Conservation (phyloP, 495 filamentous ascomycete genomes). For the Aspergillus hancockii region DNA sequence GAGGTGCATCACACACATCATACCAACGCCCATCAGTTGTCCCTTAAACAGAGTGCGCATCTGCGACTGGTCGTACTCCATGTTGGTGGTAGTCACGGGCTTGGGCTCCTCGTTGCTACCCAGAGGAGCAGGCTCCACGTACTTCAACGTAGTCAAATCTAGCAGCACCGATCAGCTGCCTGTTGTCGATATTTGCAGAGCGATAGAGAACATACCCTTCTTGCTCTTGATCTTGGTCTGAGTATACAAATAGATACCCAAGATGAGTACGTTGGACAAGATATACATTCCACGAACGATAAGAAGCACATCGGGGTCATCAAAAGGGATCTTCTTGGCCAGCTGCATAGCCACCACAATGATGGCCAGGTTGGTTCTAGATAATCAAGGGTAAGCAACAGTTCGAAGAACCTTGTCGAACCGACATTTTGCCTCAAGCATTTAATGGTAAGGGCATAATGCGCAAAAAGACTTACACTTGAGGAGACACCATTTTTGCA, state of each 20-base stretch:
- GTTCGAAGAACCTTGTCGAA: neutral
- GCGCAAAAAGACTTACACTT: constrained; percentile 36
- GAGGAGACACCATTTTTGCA: constrained; percentile 50
- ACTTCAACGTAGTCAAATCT: constrained; percentile 98
- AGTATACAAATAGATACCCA: constrained; percentile 79
- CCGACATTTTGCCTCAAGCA: neutral
- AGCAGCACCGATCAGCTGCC: constrained; percentile 3
- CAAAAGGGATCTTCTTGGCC: constrained; percentile 93
- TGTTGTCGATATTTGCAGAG: neutral
- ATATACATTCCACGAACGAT: constrained; percentile 80
- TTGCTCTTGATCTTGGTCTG: constrained; percentile 84
- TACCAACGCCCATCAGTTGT: constrained; percentile 91
- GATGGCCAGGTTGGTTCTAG: constrained; percentile 87
- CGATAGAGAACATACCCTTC: constrained; percentile 66
- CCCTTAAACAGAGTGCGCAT: constrained; percentile 78
- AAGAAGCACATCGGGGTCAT: constrained; percentile 84
- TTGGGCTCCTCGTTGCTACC: constrained; percentile 90
- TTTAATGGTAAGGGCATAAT: neutral
- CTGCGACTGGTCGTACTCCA: constrained; percentile 88
- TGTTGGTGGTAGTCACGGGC: constrained; percentile 91
- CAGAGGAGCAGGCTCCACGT: constrained; percentile 92
- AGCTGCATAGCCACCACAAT: constrained; percentile 98
- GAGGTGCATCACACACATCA: constrained; percentile 98
- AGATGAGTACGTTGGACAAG: constrained; percentile 85
- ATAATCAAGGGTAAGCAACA: constrained; percentile 12